Evolutionary conservation across 768 basidiomycete species (phyloP), one percentile per base, ranked within the genome.

Genomic region (Cystobasidium ongulense): DNA sequence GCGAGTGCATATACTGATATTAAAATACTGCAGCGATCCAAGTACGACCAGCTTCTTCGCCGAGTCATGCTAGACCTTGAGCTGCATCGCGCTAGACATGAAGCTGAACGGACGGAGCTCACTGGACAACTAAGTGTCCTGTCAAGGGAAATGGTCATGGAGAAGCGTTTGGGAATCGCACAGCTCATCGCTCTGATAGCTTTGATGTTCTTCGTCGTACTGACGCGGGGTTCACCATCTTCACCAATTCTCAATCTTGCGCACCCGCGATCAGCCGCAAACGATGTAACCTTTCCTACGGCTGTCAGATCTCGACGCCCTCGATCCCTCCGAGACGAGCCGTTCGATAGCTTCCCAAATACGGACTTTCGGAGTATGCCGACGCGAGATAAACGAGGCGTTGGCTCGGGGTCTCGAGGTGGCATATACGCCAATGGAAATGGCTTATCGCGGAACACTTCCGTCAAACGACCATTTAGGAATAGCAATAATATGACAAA

Each of bases 101-200:
- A 92, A 76, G 81, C 84, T 29, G 91, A 95, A 72, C 86, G 90
- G 64, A 82, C 83, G 0, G 87, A 88, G 63, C 82, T 97, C 4
- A 80, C 88, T n/a, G 82, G 86, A 0, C 86, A 87, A 36, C 84
- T 97, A 8, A 87, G 90, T 64, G 84, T 87, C 76, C 85, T 98
- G 11, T 84, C 89, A 0, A 88, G 90, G 63, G 93, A 95, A 90
- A 87, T 96, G 36, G 82, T 88, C 0, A 85, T 93, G 63, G 94
- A 96, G 81, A 93, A 95, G 78, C 88, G 92, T 1, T 85, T 96
- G 0, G 89, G 92, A 1, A 87, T 96, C 25, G 90, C 89, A 0
- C 94, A 98, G 78, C 85, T 97, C 0, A 88, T 89, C 79, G 84
- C 94, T 5, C 84, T 95, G 4, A 84, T 96, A 1, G 86, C 88